Evolutionary conservation across 306 rosid genomes (phyloP).

Genomic region (Gleditsia sinensis): DNA sequence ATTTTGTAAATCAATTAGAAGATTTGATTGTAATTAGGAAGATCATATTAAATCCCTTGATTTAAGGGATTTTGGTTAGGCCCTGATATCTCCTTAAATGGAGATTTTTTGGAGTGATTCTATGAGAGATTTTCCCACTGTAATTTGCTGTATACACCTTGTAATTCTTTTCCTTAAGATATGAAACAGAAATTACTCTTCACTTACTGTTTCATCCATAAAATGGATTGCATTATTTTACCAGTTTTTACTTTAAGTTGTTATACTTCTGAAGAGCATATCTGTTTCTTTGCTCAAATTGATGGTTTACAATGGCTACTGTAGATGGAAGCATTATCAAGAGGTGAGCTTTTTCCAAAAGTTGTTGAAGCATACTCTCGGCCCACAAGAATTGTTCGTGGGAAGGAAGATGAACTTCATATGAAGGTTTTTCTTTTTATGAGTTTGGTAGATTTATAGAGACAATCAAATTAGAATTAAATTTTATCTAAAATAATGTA

Average conservation of each 20-base stretch:
- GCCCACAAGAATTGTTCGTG: slow-evolving; percentile 93
- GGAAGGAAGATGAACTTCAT: slow-evolving; percentile 64
- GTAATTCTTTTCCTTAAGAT: too few species aligned
- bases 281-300: not conserved
- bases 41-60: too few species aligned
- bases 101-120: too few species aligned
- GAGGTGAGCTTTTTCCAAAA: slow-evolving; percentile 65
- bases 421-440: slow-evolving; percentile 48
- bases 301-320: slow-evolving; percentile 33
- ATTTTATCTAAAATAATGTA: slow-evolving; percentile 10
- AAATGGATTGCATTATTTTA: not conserved
- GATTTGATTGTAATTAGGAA: too few species aligned
- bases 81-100: too few species aligned
- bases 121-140: too few species aligned
- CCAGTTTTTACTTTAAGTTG: not conserved
- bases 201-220: too few species aligned
- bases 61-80: too few species aligned
- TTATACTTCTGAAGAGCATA: not conserved
- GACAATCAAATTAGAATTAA: not conserved
- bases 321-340: slow-evolving; percentile 86
- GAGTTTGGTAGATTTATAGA: slow-evolving; percentile 1
- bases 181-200: too few species aligned
- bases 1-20: too few species aligned
- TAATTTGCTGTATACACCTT: too few species aligned
- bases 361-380: slow-evolving; percentile 93